These are phyloP conservation scores for Colletotrichum sp. DNA, from an alignment of 2,329 filamentous ascomycete species.

Conservation along the genomic window DNA sequence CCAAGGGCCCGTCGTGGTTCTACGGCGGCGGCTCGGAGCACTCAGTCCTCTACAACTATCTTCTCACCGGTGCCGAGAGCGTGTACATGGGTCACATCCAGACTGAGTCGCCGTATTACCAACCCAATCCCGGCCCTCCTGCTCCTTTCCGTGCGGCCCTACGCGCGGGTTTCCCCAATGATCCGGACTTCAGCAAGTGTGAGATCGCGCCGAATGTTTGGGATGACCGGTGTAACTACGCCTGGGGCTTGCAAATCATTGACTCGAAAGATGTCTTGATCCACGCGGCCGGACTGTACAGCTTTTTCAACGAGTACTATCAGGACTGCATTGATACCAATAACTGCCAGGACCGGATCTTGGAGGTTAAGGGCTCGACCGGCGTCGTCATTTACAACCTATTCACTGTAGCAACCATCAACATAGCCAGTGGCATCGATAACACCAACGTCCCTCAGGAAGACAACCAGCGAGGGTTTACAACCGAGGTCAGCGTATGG, in stretches of 20 bases:
- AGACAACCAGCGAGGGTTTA: constrained; percentile 22
- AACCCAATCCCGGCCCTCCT: not conserved
- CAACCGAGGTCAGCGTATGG: constrained; percentile 30
- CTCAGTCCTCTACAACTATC: constrained; percentile 52
- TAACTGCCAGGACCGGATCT: constrained; percentile 26
- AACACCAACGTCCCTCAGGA: not conserved
- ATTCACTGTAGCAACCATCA: constrained; percentile 18
- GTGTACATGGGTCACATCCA: constrained; percentile 52
- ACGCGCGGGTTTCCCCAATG: not conserved
- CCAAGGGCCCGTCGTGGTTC: constrained; percentile 35
- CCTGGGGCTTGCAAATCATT: constrained; percentile 29
- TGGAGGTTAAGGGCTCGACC: constrained; percentile 23
- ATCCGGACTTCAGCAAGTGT: not conserved
- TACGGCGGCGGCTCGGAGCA: constrained; percentile 51
- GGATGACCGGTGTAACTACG: not conserved
- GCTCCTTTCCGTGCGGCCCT: not conserved
- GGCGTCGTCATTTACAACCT: constrained; percentile 29
- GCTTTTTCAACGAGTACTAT: constrained; percentile 29
- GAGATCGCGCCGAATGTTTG: not conserved
- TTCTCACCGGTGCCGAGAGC: constrained; percentile 44
- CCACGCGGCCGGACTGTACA: constrained; percentile 33
- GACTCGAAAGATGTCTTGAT: constrained; percentile 13
- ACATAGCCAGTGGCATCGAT: constrained; percentile 6
- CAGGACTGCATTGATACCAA: constrained; percentile 26
- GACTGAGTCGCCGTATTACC: constrained; percentile 21